These are phyloP conservation scores for Rhytidiadelphus loreus DNA, from an alignment of 225 moss, liverwort and hornwort genomes.

Conservation along the genomic window DNA sequence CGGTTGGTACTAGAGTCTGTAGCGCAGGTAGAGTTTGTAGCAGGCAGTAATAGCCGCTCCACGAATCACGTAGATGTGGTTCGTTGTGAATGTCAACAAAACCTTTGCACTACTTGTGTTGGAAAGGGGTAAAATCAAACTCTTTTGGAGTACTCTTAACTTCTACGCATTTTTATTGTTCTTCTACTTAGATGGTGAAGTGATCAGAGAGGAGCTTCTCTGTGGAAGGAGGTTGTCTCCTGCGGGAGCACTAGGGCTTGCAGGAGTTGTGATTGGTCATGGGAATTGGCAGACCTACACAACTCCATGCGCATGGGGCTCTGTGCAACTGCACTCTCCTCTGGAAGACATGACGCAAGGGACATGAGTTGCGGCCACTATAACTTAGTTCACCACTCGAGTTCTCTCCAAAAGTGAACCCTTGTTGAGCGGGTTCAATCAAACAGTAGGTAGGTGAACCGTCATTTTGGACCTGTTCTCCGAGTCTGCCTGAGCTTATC, in stretches of 20 bases:
- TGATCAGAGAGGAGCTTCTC: no score
- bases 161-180: not conserved
- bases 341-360: not conserved
- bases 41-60: constrained; percentile 20
- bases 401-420: not conserved
- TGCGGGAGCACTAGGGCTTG: not conserved
- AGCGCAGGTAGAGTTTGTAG: not conserved
- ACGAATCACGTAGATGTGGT: constrained; percentile 6
- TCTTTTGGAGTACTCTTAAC: not conserved
- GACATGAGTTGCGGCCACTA: not conserved
- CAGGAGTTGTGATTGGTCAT: not conserved
- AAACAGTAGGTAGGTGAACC: not conserved
- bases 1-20: not conserved
- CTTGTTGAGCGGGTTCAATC: not conserved
- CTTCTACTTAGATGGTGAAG: not conserved
- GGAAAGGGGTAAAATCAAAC: not conserved
- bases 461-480: not conserved
- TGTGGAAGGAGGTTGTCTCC: not conserved
- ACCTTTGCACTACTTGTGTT: not conserved
- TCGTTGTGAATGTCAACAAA: constrained; percentile 1
- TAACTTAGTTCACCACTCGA: not conserved
- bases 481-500: not conserved
- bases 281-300: not conserved
- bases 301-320: not conserved
- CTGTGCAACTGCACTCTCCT: not conserved